Base-by-base conservation (phyloP, 208 protist species). In the Leishmania martiniquensis region DNA sequence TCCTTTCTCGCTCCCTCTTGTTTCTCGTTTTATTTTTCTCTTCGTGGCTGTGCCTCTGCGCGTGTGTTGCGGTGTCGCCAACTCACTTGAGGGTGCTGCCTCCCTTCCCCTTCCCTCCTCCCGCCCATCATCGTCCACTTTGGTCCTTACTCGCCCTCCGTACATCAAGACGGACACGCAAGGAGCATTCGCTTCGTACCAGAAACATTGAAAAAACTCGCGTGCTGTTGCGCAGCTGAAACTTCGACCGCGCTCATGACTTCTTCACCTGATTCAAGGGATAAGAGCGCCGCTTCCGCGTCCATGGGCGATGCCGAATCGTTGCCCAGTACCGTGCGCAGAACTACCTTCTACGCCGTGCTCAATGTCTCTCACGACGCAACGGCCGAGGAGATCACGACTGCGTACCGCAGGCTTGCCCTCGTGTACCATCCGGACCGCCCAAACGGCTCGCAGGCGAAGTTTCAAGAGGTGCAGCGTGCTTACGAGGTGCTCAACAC, bases 401-500 rank as follows among this genome's bases (percentile, higher is more conserved):
- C 92, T 34, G 76, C 91, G n/a, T 99, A 95, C 77, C 90, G 83
- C 32, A 77, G 91, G n/a, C 79, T 97, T 15, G 95, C 96, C 13
- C 77, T 96, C 2, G 59, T 83, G 70, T 55, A 88, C 54, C 97
- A 99, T 75, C 97, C 95, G 0, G 95, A 98, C 80, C 95, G 94
- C 55, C 75, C 76, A 4, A 86, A 86, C 25, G 96, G 94, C 13
- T 87, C 85, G 12, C 81, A 47, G 2, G 96, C 96, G 49, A 76
- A 72, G 60, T 98, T 98, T 78, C 87, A 95, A 39, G 57, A 89
- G 51, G 89, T 99, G 13, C 95, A 93, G 69, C 85, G 93, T 15
- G 99, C 99, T 9, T 99, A 99, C 79, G 98, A 99, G 67, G 88
- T 99, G 17, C 89, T 99, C 1, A 85, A 80, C 20, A 89, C 99